Conservation (phyloP, 2,329 filamentous ascomycete species). For the Aspergillus spinulosporus region DNA sequence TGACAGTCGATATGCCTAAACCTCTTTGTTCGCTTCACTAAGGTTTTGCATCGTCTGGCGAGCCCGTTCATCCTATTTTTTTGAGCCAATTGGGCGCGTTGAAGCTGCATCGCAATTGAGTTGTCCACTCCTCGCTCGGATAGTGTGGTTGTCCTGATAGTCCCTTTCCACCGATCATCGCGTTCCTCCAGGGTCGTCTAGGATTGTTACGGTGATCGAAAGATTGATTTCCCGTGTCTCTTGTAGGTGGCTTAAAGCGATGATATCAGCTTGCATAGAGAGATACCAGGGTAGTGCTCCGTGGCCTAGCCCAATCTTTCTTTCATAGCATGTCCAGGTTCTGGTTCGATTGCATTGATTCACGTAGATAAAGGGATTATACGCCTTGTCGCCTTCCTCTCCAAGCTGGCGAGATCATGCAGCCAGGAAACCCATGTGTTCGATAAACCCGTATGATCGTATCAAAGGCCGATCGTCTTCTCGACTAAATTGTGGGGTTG, state of each 20-base stretch:
- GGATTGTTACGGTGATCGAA: background rate
- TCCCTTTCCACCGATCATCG: background rate
- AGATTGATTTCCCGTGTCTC: background rate
- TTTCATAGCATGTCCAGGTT: background rate
- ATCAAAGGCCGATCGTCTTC: no score
- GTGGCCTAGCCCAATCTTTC: background rate
- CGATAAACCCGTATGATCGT: no score
- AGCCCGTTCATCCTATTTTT: no score
- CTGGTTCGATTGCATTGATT: background rate
- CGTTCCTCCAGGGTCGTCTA: background rate
- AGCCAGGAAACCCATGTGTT: no score
- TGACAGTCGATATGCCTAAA: no score
- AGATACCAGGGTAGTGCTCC: background rate
- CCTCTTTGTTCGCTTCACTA: background rate
- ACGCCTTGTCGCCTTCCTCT: no score
- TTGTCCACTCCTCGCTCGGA: background rate
- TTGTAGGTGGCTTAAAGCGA: background rate
- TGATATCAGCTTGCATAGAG: background rate
- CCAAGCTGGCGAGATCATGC: no score
- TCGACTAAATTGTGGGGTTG: no score
- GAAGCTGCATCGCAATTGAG: background rate
- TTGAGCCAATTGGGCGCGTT: background rate
- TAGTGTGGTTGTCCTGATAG: no score
- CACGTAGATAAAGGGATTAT: no score
- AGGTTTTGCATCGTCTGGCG: no score